Evolutionary conservation across 345 rosid species (phyloP).

Genomic region (Nephelium lappaceum): DNA sequence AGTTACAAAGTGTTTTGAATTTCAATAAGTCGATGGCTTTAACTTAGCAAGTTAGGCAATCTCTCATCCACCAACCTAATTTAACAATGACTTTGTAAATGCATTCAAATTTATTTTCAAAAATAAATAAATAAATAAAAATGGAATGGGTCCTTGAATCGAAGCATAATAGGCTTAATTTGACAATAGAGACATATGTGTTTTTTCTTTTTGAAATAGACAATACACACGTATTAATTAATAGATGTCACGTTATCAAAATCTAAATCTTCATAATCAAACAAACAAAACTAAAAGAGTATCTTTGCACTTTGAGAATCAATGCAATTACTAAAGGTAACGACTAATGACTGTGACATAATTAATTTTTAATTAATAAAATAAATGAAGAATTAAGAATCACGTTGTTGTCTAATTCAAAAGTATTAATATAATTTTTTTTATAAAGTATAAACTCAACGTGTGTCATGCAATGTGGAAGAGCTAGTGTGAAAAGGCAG

Average conservation of each 20-base stretch:
- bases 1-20: neutral
- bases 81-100: neutral
- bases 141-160: neutral
- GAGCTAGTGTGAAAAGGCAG: neutral
- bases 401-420: neutral
- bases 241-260: conserved; percentile 1
- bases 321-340: neutral
- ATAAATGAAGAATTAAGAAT: neutral
- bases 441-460: neutral
- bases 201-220: no score
- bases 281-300: neutral
- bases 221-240: no score
- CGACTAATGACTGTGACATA: neutral
- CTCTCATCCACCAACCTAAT: conserved; percentile 1
- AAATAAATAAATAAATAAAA: no score
- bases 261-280: neutral
- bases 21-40: neutral
- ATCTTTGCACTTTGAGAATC: neutral
- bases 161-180: neutral
- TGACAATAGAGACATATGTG: neutral
- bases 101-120: neutral
- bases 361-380: neutral
- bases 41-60: neutral
- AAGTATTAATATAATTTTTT: neutral
- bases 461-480: neutral